Percentiles rank a stretch among this genome's conserved stretches.
Evolutionary conservation across 371 early-diverging fungal species (phyloP).

Genomic region (Rhizopus arrhizus): DNA sequence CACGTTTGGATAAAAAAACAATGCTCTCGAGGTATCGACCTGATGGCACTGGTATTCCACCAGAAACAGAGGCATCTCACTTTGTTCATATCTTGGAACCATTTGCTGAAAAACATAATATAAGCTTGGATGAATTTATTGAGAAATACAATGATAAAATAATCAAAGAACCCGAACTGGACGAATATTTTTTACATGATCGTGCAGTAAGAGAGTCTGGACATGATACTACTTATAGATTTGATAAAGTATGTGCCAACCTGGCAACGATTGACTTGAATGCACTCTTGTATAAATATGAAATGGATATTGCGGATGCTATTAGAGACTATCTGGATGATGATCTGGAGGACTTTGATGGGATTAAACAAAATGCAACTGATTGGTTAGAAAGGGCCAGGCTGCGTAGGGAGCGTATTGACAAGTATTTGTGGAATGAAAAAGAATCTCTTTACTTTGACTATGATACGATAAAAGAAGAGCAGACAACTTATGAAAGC

Average conservation of each 20-base stretch:
- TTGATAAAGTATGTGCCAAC: conserved; percentile 89
- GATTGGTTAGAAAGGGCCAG: conserved; percentile 61
- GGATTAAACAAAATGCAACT: conserved; percentile 41
- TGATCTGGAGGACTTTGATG: conserved; percentile 52
- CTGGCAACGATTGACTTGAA: conserved; percentile 93
- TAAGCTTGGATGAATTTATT: conserved; percentile 75
- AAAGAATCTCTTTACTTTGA: conserved; percentile 62
- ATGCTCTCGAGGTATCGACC: conserved; percentile 87
- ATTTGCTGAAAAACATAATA: conserved; percentile 70
- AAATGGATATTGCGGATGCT: conserved; percentile 82
- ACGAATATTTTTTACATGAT: conserved; percentile 95
- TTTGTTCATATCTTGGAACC: conserved; percentile 90
- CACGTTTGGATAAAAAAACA: conserved; percentile 75
- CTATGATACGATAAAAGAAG: conserved; percentile 59
- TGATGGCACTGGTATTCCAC: conserved; percentile 93
- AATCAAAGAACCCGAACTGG: conserved; percentile 81
- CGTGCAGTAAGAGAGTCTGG: conserved; percentile 96
- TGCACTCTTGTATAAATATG: conserved; percentile 91
- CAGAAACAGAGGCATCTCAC: conserved; percentile 95
- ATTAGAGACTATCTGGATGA: conserved; percentile 68
- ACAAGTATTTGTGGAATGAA: conserved; percentile 74
- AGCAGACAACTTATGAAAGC: conserved; percentile 67
- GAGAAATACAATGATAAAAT: conserved; percentile 65
- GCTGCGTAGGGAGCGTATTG: conserved; percentile 58
- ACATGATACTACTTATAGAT: conserved; percentile 95